These are phyloP conservation scores for Kurtzmaniella quercitrusa DNA, from an alignment of 1,139 yeast genomes.

Conservation along the genomic window DNA sequence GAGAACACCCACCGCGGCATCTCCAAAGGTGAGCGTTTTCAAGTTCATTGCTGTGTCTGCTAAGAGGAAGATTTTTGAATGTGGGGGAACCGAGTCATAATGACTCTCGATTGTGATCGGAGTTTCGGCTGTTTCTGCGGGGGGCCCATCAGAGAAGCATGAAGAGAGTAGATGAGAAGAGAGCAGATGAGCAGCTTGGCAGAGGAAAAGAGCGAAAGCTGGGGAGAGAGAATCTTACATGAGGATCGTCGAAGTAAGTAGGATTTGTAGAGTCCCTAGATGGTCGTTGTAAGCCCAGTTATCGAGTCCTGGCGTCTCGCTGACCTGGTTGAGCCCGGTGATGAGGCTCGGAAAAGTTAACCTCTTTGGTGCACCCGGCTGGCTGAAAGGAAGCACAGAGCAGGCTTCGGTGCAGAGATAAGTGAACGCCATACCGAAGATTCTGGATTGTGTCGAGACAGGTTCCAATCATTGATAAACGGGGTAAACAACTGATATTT, in stretches of 20 bases:
- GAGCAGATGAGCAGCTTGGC: too few relatives aligned
- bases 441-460: too few relatives aligned
- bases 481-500: too few relatives aligned
- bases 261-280: too few relatives aligned
- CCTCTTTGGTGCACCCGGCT: neutral
- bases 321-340: too few relatives aligned
- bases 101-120: neutral
- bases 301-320: too few relatives aligned
- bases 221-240: too few relatives aligned
- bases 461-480: too few relatives aligned
- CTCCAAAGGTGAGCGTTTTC: conserved; percentile 6
- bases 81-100: neutral
- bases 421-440: too few relatives aligned
- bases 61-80: neutral
- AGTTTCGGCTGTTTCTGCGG: neutral
- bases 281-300: too few relatives aligned
- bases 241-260: too few relatives aligned
- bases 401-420: neutral
- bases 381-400: neutral
- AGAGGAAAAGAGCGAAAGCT: too few relatives aligned
- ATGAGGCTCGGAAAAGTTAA: neutral
- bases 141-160: neutral
- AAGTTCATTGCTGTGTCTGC: neutral
- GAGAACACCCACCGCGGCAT: conserved; percentile 14
- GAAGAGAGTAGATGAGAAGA: neutral